Evolutionary conservation across 2,329 filamentous ascomycete species (phyloP), one percentile per base, ranked within the genome.

Genomic region (Chalaropsis ovoidea): DNA sequence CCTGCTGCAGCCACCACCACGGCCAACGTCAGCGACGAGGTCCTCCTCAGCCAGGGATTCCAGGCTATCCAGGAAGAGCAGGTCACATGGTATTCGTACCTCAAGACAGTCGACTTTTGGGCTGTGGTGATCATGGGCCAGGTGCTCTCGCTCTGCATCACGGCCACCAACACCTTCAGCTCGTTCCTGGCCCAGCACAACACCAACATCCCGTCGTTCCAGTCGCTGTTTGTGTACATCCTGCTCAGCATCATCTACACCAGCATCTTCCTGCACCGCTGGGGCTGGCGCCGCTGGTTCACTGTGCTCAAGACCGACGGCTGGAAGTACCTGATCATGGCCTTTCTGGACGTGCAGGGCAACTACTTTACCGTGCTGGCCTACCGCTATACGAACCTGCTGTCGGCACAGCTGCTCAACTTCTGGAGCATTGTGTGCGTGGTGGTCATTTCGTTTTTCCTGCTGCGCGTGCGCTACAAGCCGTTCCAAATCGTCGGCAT

Each of bases 381-480:
- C 4, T 99, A 97, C 78, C 83, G 88, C 67, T 86, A 95, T 79
- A 96, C 93, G 65, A 96, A 92, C 72, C 87, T 96, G 71, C 82
- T 97, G 61, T 94, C 88, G 22, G 91, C 91, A 17, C 92, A 97
- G 80, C 82, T 99, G 63, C 90, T 99, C 77, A 96, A 96, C 81
- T 97, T 97, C 78, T 97, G 93, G 93, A 89, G 92, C 71, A 97
- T 99, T 70, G 89, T 95, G 62, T 86, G 93, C 69, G 94, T 99
- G 24, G 90, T 97, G 22, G 73, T 88, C 68, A 77, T 96, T 69
- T 96, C 90, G 35, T 92, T 95, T 77, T 70, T 86, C 69, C 80
- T 96, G 71, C 83, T 99, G 67, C 82, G 81, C 70, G 94, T 99
- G 56, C 89, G 94, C 71, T 99, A 99, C 81, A 90, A 91, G 77